phyloP scores from a whole-genome alignment of 768 basidiomycete species.

The Cubamyces lactineus region DNA sequence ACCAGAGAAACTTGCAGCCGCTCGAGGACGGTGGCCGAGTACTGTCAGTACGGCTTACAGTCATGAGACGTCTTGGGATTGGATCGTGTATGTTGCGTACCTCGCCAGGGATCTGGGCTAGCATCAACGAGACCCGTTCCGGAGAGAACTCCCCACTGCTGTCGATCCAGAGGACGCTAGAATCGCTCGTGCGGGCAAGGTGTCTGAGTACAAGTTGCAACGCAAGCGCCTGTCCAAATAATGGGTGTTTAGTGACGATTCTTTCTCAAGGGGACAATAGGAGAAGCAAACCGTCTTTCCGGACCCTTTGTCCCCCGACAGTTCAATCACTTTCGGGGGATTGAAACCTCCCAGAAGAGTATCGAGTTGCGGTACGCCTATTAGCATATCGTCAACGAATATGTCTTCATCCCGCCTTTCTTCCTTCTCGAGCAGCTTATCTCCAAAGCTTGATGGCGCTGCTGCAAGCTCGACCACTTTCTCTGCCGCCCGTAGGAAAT shows the following conservation, averaged over 20 bases:
- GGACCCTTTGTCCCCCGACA: conserved; percentile 65
- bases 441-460: conserved; percentile 43
- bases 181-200: conserved; percentile 43
- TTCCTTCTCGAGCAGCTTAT: conserved; percentile 32
- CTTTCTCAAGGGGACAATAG: background rate
- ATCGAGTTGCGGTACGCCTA: conserved; percentile 55
- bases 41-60: conserved; percentile 24
- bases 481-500: conserved; percentile 47
- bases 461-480: conserved; percentile 48
- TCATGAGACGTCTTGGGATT: too few relatives aligned
- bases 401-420: conserved; percentile 18
- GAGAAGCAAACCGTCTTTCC: conserved; percentile 66
- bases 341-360: conserved; percentile 52
- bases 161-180: conserved; percentile 69
- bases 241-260: too few relatives aligned
- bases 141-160: conserved; percentile 68
- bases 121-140: conserved; percentile 42
- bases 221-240: conserved; percentile 53
- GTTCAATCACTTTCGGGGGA: conserved; percentile 60
- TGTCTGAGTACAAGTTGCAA: conserved; percentile 60
- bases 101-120: conserved; percentile 11
- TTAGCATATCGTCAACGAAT: conserved; percentile 12
- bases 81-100: conserved; percentile 22
- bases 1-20: conserved; percentile 61
- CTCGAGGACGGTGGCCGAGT: conserved; percentile 45